Base-by-base conservation (phyloP, 2,329 filamentous ascomycete species). In the Nothophoma quercina region DNA sequence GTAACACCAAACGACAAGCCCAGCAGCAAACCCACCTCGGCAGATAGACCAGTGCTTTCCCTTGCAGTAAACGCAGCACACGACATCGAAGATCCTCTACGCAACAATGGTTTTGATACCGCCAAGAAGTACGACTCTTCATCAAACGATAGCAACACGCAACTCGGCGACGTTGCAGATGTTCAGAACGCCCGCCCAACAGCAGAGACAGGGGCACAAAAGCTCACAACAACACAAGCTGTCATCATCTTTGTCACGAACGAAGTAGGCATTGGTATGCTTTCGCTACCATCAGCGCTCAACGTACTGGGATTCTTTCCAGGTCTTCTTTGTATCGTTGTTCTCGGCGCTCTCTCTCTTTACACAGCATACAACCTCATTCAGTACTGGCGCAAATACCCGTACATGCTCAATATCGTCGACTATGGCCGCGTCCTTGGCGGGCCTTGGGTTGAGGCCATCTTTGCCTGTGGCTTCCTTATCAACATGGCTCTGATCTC, bases 201-300 rank as follows among this genome's bases (percentile, higher is more conserved):
- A 13, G 56, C 52, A 4, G 44, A 54, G 21, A 36, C 48, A n/a
- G 25, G 32, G 12, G 39, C 51, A n/a, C 50, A 58, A 51, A 67
- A 67, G 38, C 58, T 67, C 32, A 64, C 53, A 18, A 65, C 62
- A 15, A 57, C 63, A 38, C 62, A 68, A 63, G 63, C 65, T 22
- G 64, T 63, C 40, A 67, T 69, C 13, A 69, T 69, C 16, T 67
- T 69, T 41, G 51, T 69, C 45, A 69, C 65, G 3, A 69, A 68
- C 34, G 64, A 69, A 40, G 63, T 69, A 16, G 65, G 66, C 26
- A 68, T 69, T n/a, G 66, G 66, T 21, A 66, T 68, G 40, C 55
- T 69, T 13, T 67, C 62, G 8, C 46, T 69, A 16, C 65, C 65
- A 16, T 57, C 62, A 16, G 65, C 64, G 8, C 56, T 69, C 19